A percentile compares a stretch with the other conserved stretches of the same genome.
Conservation (phyloP, 148 eudicot species). For the Vaccinium darrowii region DNA sequence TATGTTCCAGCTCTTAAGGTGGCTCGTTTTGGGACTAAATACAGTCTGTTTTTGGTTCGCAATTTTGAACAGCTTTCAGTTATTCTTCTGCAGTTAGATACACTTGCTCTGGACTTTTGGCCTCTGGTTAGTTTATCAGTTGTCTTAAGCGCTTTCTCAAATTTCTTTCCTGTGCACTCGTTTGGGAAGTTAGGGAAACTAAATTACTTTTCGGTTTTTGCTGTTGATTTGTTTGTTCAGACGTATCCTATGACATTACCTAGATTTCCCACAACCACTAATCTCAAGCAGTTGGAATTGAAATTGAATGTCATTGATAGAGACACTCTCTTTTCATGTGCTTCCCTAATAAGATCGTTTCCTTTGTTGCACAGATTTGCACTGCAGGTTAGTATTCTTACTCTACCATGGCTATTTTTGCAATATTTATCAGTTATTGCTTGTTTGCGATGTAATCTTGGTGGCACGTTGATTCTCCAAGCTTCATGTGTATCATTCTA, state of each 20-base stretch:
- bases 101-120: background rate
- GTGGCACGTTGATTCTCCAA: background rate
- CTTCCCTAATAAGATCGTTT: background rate
- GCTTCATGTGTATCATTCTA: background rate
- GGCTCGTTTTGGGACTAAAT: background rate
- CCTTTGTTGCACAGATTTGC: background rate
- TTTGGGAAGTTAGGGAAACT: background rate
- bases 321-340: background rate
- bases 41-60: background rate
- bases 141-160: background rate
- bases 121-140: background rate
- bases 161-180: background rate
- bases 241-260: background rate
- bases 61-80: background rate
- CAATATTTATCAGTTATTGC: background rate
- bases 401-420: background rate
- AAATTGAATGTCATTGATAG: background rate
- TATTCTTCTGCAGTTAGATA: background rate
- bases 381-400: background rate
- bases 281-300: background rate
- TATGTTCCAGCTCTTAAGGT: background rate
- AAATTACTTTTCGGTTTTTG: background rate
- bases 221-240: background rate
- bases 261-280: background rate
- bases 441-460: background rate